Evolutionary conservation across 1,284 basidiomycete genomes (phyloP), one percentile per base, ranked within the genome.

Genomic region (Puccinia coronata): DNA sequence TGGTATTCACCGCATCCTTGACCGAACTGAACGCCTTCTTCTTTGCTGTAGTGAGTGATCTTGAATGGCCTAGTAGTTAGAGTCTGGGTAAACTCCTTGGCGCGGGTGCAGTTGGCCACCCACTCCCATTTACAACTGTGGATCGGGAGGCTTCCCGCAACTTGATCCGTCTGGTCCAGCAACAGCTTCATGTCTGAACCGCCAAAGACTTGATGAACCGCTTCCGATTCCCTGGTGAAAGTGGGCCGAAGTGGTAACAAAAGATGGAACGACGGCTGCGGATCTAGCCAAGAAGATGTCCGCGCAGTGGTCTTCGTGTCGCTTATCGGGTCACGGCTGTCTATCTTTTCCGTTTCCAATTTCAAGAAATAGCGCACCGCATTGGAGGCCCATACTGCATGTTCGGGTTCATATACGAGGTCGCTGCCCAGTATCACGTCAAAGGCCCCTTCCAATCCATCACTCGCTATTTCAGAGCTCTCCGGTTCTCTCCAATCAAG

Each of bases 1-100:
- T 75, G 73, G 41, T 75, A 75, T 57, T 59, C 57, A 34, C 57
- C 57, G 25, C 73, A 75, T 1, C 73, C 73, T 59, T 75, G 73
- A 25, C 73, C 73, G 25, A 61, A 75, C 51, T 47, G 34, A 47
- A 59, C 57, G 12, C 57, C 57, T 59, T 75, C 53, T 75, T 75
- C 73, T 59, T 59, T 61, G 23, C 47, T 51, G 36, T 73, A 73
- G 55, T 55, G 23, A n/a, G 36, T 36, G 5, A 73, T 73, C 39
- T 57, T 39, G n/a, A 73, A 36, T 16, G 49, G 23, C 71, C 34
- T 1, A 39, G 53, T 16, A 55, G 39, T 55, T 39, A 16, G 25
- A 57, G 34, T 11, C 16, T 12, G 47, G 49, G 47, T 31, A n/a
- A n/a, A 5, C 41, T 41, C 18, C 28, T 73, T 36, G 34, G n/a